Evolutionary conservation across 1,284 basidiomycete species (phyloP), one percentile per base, ranked within the genome.

Genomic region (Pseudozyma tsukubaensis): DNA sequence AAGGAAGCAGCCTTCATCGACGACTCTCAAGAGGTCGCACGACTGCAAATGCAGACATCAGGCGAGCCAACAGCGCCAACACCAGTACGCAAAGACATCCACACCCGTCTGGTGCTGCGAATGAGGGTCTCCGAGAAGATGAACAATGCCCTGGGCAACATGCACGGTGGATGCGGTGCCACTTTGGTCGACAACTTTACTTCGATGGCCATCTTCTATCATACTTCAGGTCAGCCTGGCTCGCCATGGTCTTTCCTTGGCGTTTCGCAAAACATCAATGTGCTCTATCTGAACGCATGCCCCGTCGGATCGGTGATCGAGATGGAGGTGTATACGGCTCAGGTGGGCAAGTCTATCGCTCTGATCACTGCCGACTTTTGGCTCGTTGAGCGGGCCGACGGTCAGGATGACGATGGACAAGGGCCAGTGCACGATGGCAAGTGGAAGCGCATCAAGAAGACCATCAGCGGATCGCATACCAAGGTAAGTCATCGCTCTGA

Each of bases 191-290:
- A 80, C 66, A 74, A 74, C 53, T 48, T 80, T 19, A 75, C 78
- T 7, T 72, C 72, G 45, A 72, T 77, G 68, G 52, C 49, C 5
- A 45, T 73, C 40, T 72, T 59, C 11, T 58, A 77, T 32, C 79
- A 81, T 50, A 72, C 75, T 3, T 61, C 69, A 6, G 77, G 76
- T n/a, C 58, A 59, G 10, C 48, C 49, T 14, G 75, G 66, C 3
- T 50, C 63, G 36, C 79, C 79, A 0, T 83, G 82, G 82, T 62
- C 71, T 35, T 73, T 75, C 66, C 69, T 81, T n/a, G 82, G 82
- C 49, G 79, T 83, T 12, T 77, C 80, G 47, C 77, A 81, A 44
- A 76, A 77, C 50, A 66, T 83, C 48, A 74, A 61, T n/a, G 70
- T 81, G 16, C 51, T 81, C 39, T 83, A 82, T 49, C 66, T 81